A percentile compares a stretch with the other conserved stretches of the same genome.
Evolutionary conservation across 1,139 yeast genomes (phyloP).

Genomic region (Geotrichum klebahnii): DNA sequence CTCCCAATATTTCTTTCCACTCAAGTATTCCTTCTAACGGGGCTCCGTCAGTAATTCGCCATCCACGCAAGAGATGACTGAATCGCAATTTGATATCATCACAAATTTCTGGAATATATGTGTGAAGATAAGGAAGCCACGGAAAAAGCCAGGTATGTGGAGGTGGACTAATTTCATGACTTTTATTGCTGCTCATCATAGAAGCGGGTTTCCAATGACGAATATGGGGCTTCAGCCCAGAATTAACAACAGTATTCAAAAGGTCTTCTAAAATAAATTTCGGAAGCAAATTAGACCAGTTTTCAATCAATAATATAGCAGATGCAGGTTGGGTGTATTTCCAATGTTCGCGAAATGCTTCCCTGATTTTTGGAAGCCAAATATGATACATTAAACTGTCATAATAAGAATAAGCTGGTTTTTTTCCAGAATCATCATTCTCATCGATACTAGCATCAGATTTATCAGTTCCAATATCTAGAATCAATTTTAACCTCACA

Average conservation of each 20-base stretch:
- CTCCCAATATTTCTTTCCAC: constrained; percentile 43
- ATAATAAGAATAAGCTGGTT: constrained; percentile 30
- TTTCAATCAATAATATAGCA: constrained; percentile 39
- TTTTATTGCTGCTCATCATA: constrained; percentile 5
- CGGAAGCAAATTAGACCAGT: constrained; percentile 45
- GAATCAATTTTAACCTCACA: constrained; percentile 30
- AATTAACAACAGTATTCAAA: constrained; percentile 37
- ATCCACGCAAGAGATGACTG: constrained; percentile 33
- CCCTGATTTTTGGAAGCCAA: constrained; percentile 40
- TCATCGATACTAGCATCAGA: constrained; percentile 6
- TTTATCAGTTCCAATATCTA: constrained; percentile 23
- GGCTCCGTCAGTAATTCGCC: constrained; percentile 37
- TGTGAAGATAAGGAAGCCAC: constrained; percentile 42
- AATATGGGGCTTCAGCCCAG: constrained; percentile 40
- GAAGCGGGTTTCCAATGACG: constrained; percentile 40
- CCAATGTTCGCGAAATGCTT: constrained; percentile 39
- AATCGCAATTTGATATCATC: constrained; percentile 38
- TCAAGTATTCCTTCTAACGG: constrained; percentile 37
- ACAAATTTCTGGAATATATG: constrained; percentile 30
- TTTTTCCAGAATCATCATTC: constrained; percentile 2
- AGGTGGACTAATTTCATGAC: background rate
- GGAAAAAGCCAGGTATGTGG: constrained; percentile 47
- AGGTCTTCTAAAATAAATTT: constrained; percentile 35
- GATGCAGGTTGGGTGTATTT: constrained; percentile 34
- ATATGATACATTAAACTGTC: constrained; percentile 39